Conservation (phyloP, 2,329 filamentous ascomycete species). For the Plenodomus biglobosus region DNA sequence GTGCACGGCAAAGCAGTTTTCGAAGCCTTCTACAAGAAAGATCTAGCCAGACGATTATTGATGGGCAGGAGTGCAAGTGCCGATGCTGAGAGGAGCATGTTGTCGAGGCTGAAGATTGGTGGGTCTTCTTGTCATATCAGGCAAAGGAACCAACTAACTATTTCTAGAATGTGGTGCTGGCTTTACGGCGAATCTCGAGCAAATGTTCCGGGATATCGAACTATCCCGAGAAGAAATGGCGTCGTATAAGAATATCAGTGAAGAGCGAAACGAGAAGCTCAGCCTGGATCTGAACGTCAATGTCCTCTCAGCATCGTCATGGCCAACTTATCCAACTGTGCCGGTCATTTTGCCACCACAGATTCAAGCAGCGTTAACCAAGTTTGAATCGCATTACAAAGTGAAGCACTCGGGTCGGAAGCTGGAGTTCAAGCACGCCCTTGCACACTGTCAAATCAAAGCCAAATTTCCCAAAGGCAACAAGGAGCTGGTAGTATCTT, state of each 20-base stretch:
- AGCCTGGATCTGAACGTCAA: constrained; percentile 77
- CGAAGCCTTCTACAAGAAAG: constrained; percentile 98
- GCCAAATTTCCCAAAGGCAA: constrained; percentile 75
- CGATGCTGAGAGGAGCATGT: constrained; percentile 94
- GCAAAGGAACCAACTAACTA: background rate
- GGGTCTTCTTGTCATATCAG: constrained; percentile 3
- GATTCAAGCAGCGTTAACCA: constrained; percentile 73
- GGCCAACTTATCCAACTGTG: constrained; percentile 86
- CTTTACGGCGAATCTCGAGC: constrained; percentile 96
- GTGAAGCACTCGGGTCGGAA: constrained; percentile 85
- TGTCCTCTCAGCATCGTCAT: constrained; percentile 86
- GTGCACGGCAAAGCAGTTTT: constrained; percentile 97
- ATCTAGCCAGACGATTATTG: constrained; percentile 82
- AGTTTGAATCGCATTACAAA: constrained; percentile 85
- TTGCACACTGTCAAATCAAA: constrained; percentile 87
- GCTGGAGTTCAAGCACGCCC: constrained; percentile 86
- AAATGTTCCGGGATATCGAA: constrained; percentile 99
- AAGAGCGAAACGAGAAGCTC: constrained; percentile 60
- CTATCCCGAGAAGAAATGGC: constrained; percentile 88
- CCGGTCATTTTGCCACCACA: constrained; percentile 72
- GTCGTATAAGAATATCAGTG: constrained; percentile 73
- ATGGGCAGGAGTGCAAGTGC: constrained; percentile 92
- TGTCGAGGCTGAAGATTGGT: constrained; percentile 79
- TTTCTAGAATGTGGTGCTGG: constrained; percentile 77
- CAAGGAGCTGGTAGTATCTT: constrained; percentile 89